A percentile compares a stretch with the other conserved stretches of the same genome.
Evolutionary conservation across 345 rosid genomes (phyloP).

Genomic region (Brassica incana): DNA sequence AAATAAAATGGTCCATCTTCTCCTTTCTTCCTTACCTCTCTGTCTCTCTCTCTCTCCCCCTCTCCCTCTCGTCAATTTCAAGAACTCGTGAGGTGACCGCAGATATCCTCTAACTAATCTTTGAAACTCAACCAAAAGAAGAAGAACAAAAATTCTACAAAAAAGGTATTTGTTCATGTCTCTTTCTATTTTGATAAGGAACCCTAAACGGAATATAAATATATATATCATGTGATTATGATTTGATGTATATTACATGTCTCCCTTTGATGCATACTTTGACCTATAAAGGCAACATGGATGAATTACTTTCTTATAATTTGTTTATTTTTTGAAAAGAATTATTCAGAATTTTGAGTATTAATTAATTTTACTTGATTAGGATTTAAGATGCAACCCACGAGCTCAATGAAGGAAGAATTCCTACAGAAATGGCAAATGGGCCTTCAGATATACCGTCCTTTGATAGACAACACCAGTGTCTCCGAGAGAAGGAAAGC

Average conservation of each 20-base stretch:
- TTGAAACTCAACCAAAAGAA: slow-evolving; percentile 9
- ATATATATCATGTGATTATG: not conserved
- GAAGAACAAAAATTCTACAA: not conserved
- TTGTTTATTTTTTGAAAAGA: not conserved
- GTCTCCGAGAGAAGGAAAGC: slow-evolving; percentile 66
- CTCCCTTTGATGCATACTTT: not conserved
- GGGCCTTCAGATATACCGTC: slow-evolving; percentile 52
- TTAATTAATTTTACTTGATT: not conserved
- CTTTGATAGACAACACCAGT: slow-evolving; percentile 47
- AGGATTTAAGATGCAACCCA: slow-evolving; percentile 43
- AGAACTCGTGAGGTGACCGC: slow-evolving; percentile 24
- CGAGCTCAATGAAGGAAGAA: slow-evolving; percentile 57
- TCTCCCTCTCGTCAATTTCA: slow-evolving; percentile 20
- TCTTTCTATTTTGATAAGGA: slow-evolving; percentile 23
- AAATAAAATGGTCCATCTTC: slow-evolving; percentile 32
- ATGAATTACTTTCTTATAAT: not conserved
- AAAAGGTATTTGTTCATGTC: slow-evolving; percentile 34
- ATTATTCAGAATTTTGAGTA: not conserved
- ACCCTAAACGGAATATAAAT: slow-evolving; percentile 19
- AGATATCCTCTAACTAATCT: slow-evolving; percentile 17
- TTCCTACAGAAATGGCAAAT: slow-evolving; percentile 78
- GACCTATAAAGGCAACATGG: not conserved
- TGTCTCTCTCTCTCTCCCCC: slow-evolving; percentile 19
- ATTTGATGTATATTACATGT: slow-evolving; percentile 18
- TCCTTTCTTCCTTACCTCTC: not conserved